A percentile compares a stretch with the other conserved stretches of the same genome.
These are phyloP conservation scores for Cyphellophora attinorum DNA, from an alignment of 2,329 filamentous ascomycete genomes.

Conservation along the genomic window DNA sequence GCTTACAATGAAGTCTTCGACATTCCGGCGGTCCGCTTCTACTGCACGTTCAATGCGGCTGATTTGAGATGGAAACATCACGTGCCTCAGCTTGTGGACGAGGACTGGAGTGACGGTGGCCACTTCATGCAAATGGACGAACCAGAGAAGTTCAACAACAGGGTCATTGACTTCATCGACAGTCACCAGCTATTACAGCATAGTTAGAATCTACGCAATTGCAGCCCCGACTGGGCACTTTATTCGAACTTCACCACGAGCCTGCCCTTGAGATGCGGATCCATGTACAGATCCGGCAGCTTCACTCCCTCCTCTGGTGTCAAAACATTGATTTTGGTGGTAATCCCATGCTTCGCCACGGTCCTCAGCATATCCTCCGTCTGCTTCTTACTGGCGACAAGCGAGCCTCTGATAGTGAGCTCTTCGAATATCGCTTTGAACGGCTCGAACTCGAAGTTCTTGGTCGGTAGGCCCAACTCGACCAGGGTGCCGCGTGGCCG, in stretches of 20 bases:
- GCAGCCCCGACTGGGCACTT: no score
- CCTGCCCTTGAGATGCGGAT: constrained; percentile 3
- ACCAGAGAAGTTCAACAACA: no score
- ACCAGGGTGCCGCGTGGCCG: constrained; percentile 3
- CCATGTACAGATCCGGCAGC: constrained; percentile 2
- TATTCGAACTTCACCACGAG: constrained; percentile 3
- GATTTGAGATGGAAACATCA: no score
- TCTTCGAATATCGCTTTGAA: constrained; percentile 4
- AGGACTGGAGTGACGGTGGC: no score
- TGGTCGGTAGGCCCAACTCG: constrained; percentile 1
- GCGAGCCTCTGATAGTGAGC: constrained; percentile 2
- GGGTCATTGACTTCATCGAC: no score
- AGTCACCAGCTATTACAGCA: no score
- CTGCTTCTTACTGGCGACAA: constrained; percentile 3
- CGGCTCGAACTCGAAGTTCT: constrained; percentile 2
- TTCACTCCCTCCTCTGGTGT: constrained; percentile 1
- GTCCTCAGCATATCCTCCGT: constrained; percentile 2
- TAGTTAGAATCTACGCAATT: no score
- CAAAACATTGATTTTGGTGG: constrained; percentile 1
- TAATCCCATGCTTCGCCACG: constrained; percentile 3
- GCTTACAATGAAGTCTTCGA: no score
- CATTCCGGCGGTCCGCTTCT: no score
- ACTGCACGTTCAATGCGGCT: no score
- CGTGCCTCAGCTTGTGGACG: no score
- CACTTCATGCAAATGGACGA: no score